Conservation (phyloP, 139 green algal species). For the Chlorella sp. region DNA sequence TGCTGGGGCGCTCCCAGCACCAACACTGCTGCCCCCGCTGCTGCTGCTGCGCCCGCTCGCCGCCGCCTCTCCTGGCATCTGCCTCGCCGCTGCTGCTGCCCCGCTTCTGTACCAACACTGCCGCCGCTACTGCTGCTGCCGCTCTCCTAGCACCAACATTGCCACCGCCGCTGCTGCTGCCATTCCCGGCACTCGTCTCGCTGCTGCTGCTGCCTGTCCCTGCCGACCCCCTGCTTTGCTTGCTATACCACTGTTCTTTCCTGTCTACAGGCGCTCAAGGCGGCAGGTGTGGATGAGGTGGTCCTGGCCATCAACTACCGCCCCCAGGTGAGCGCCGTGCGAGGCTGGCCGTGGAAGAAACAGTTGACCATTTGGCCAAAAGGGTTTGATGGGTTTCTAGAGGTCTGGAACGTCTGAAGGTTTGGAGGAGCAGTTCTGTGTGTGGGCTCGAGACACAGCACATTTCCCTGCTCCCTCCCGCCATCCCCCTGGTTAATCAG, state of each 20-base stretch:
- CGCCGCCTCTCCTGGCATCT: too few relatives aligned
- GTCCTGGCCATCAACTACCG: constrained; percentile 98
- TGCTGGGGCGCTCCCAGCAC: neutral
- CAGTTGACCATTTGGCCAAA: too few relatives aligned
- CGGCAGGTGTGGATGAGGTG: constrained; percentile 91
- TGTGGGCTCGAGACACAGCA: too few relatives aligned
- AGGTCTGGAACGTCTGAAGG: too few relatives aligned
- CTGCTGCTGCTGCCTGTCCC: neutral
- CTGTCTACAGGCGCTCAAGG: constrained; percentile 84
- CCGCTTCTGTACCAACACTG: too few relatives aligned
- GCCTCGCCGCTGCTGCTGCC: neutral
- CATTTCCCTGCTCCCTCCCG: too few relatives aligned
- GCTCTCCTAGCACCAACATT: neutral
- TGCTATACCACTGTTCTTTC: neutral
- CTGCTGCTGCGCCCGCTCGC: too few relatives aligned
- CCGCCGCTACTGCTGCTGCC: neutral
- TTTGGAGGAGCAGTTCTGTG: too few relatives aligned
- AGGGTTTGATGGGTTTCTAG: too few relatives aligned
- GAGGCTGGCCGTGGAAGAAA: too few relatives aligned
- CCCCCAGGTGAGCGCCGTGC: constrained; percentile 71
- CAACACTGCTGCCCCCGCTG: neutral
- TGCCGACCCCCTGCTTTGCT: neutral
- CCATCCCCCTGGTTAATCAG: too few relatives aligned
- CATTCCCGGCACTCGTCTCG: too few relatives aligned
- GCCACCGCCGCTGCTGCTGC: neutral